Evolutionary conservation across 768 basidiomycete species (phyloP).

Genomic region (Hypsizygus marmoreus): DNA sequence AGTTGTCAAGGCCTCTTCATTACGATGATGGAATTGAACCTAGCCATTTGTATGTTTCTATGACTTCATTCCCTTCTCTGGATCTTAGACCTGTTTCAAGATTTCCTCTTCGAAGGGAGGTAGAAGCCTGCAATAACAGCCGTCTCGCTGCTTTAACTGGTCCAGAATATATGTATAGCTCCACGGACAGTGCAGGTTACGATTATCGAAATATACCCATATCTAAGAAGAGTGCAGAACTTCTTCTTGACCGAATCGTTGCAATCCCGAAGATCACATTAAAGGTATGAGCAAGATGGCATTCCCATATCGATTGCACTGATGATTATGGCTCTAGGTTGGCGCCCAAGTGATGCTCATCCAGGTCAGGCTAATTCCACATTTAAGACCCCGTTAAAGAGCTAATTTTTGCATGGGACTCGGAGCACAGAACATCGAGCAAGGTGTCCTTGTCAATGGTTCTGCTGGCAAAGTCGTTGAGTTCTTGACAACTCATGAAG

Average conservation of each 20-base stretch:
- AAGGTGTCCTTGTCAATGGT: conserved; percentile 68
- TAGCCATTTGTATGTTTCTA: conserved; percentile 66
- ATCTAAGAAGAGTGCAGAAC: conserved; percentile 23
- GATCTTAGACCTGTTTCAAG: conserved; percentile 34
- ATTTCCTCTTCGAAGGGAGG: conserved; percentile 76
- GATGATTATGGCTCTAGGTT: conserved; percentile 36
- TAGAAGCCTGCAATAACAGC: conserved; percentile 69
- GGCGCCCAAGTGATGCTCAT: conserved; percentile 84
- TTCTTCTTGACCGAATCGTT: conserved; percentile 48
- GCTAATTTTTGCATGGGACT: neutral
- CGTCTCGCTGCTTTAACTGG: conserved; percentile 55
- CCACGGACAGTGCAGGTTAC: conserved; percentile 48
- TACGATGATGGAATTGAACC: conserved; percentile 76
- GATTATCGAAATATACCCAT: conserved; percentile 39
- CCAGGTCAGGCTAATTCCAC: conserved; percentile 39
- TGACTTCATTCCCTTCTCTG: neutral
- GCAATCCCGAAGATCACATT: conserved; percentile 49
- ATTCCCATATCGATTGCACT: neutral
- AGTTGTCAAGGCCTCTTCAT: conserved; percentile 55
- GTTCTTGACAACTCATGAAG: conserved; percentile 52
- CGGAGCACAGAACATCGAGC: conserved; percentile 56
- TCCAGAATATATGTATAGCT: conserved; percentile 30
- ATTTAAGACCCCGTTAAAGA: neutral
- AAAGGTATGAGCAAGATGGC: conserved; percentile 35
- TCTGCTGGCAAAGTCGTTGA: conserved; percentile 56